Percentiles rank a stretch among this genome's conserved stretches.
These are phyloP conservation scores for Rosellinia necatrix DNA, from an alignment of 2,329 filamentous ascomycete genomes.

Conservation along the genomic window DNA sequence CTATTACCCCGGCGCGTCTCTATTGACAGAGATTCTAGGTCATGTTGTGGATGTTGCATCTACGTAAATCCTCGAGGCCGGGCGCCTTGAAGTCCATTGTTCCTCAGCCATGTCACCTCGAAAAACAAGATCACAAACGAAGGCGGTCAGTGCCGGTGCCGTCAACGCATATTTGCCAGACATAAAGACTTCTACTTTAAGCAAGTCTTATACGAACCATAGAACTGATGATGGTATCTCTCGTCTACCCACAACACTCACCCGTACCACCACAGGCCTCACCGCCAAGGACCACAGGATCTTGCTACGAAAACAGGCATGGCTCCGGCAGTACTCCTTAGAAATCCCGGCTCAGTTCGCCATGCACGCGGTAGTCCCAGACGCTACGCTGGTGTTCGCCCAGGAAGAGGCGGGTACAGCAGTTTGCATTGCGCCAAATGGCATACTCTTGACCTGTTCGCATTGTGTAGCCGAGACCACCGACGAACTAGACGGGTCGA, in stretches of 20 bases:
- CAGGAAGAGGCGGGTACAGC: constrained; percentile 14
- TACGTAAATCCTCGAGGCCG: too few species aligned
- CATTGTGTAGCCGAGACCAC: constrained; percentile 10
- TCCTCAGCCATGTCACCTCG: constrained; percentile 9
- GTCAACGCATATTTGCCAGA: background rate
- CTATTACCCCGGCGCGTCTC: too few species aligned
- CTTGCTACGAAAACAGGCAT: constrained; percentile 4
- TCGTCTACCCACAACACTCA: background rate
- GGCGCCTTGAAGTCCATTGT: too few species aligned
- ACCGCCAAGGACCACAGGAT: background rate
- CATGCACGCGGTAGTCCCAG: background rate
- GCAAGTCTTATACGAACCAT: background rate
- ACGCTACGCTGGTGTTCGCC: constrained; percentile 8
- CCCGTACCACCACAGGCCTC: constrained; percentile 3
- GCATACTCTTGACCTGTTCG: constrained; percentile 7
- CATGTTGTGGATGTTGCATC: too few species aligned
- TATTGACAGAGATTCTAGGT: too few species aligned
- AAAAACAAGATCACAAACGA: constrained; percentile 8
- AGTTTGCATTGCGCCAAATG: constrained; percentile 2
- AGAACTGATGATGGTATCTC: background rate
- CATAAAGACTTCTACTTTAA: background rate
- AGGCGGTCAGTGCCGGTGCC: background rate
- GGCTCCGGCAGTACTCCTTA: constrained; percentile 3
- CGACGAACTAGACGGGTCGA: background rate
- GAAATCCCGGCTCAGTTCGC: background rate